Evolutionary conservation across 1,139 yeast genomes (phyloP).

Genomic region (Zygosaccharomyces pseudobailii): DNA sequence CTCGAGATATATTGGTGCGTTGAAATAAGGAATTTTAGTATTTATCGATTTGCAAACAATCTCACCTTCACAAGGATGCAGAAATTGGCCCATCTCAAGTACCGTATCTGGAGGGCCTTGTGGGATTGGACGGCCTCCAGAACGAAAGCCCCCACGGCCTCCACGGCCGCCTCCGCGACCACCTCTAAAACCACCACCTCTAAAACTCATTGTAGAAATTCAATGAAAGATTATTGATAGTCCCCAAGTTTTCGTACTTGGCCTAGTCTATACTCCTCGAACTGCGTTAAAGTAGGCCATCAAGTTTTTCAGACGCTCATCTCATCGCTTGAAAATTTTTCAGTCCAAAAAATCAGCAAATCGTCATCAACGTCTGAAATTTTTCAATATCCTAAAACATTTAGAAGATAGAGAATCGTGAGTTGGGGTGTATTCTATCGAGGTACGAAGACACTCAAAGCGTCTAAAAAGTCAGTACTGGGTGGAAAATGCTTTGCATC

Average conservation of each 20-base stretch:
- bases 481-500: slow-evolving; percentile 4
- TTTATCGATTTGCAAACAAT: slow-evolving; percentile 94
- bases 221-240: background rate
- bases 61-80: slow-evolving; percentile 95
- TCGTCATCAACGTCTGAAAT: slow-evolving; percentile 5
- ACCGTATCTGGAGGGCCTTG: slow-evolving; percentile 82
- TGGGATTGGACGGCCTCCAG: slow-evolving; percentile 25
- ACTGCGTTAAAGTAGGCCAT: background rate
- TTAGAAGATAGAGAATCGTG: background rate
- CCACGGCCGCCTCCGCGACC: slow-evolving; percentile 31
- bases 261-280: background rate
- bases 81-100: slow-evolving; percentile 88
- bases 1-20: slow-evolving; percentile 96
- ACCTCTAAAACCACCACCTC: slow-evolving; percentile 35
- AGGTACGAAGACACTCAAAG: background rate
- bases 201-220: slow-evolving; percentile 24
- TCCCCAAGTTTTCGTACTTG: background rate
- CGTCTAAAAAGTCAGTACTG: background rate
- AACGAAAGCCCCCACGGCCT: slow-evolving; percentile 18
- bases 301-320: slow-evolving; percentile 3
- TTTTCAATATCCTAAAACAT: background rate
- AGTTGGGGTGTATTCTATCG: background rate
- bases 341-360: background rate
- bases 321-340: slow-evolving; percentile 9
- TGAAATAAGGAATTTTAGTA: slow-evolving; percentile 93